These are phyloP conservation scores for Monilinia polystroma DNA, from an alignment of 2,329 filamentous ascomycete species.

Conservation along the genomic window DNA sequence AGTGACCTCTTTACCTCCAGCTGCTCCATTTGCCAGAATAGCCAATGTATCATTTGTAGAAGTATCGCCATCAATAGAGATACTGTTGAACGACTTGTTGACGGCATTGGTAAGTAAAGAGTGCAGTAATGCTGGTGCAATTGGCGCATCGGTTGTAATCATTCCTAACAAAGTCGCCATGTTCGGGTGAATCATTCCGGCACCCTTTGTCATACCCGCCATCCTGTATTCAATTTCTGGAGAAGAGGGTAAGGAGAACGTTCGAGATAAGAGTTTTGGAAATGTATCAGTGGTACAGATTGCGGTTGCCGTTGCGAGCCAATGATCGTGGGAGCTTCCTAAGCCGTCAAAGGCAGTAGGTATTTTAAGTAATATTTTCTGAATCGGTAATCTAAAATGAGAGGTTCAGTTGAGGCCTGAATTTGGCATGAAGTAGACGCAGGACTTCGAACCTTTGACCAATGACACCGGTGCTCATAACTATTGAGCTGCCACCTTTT, in stretches of 20 bases:
- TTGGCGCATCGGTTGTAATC: constrained; percentile 85
- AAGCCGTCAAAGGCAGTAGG: constrained; percentile 72
- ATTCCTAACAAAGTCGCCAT: constrained; percentile 93
- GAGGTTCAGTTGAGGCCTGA: neutral
- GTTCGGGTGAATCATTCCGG: constrained; percentile 97
- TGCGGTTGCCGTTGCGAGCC: constrained; percentile 79
- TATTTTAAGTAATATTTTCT: constrained; percentile 83
- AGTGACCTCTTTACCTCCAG: constrained; percentile 65
- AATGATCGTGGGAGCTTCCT: constrained; percentile 74
- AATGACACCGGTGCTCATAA: constrained; percentile 99
- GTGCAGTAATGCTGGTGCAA: constrained; percentile 66
- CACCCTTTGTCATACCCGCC: constrained; percentile 93
- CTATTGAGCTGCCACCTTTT: constrained; percentile 65
- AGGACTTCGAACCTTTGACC: constrained; percentile 66
- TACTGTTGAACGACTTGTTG: constrained; percentile 89
- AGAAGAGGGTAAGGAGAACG: constrained; percentile 80
- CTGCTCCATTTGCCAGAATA: constrained; percentile 91
- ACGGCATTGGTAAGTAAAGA: constrained; percentile 71
- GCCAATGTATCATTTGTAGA: constrained; percentile 97
- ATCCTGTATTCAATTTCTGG: constrained; percentile 73
- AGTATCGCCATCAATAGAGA: constrained; percentile 95
- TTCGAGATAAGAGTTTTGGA: constrained; percentile 82
- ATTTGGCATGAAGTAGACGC: neutral
- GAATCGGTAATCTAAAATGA: constrained; percentile 69
- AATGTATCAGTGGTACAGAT: constrained; percentile 99